Base-by-base conservation (phyloP, 345 rosid genomes). In the Raphanus raphanistrum region DNA sequence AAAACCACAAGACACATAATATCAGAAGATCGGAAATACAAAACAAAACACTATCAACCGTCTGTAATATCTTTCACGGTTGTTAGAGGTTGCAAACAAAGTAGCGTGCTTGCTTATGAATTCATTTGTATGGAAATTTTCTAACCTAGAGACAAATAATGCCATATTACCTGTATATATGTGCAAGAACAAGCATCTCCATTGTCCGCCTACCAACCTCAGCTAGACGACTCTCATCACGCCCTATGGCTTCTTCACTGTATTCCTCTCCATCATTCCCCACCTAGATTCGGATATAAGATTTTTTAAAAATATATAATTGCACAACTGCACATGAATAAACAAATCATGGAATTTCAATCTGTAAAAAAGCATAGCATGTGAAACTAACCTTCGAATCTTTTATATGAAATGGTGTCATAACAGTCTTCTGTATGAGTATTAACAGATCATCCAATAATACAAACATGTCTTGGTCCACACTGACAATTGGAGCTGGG, bases 181-280 rank as follows among this genome's bases (percentile, higher is more conserved):
- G 97, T 21, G 89, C 85, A 66, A 94, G 96, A 57, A 86, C 94
- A 94, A 89, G 91, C 79, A 87, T 88, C 84, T 94, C 98, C 80
- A 94, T 85, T 0, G 98, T 90, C 79, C 94, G 85, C 62, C 97
- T 92, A 63, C 98, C 98, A 80, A 92, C 73, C 75, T 92, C 98
- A 16, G 96, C 92, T 63, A 94, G 90, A 60, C 90, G 92, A 79
- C 89, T 92, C 85, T 94, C 98, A 86, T 94, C 97, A 62, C 87
- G 88, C 77, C 84, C 92, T 81, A 85, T 77, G 33, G 90, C 84
- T 85, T 94, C 96, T 84, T 85, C 89, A 84, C 77, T 88, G 72
- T 84, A 87, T 73, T 90, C 98, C 71, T 90, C 95, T 65, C 97
- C 93, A 38, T 88, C 84, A 82, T 84, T 88, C 45, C 86, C 91